phyloP scores from a whole-genome alignment of 2,329 filamentous ascomycete genomes.

The Hymenoscyphus infarciens region DNA sequence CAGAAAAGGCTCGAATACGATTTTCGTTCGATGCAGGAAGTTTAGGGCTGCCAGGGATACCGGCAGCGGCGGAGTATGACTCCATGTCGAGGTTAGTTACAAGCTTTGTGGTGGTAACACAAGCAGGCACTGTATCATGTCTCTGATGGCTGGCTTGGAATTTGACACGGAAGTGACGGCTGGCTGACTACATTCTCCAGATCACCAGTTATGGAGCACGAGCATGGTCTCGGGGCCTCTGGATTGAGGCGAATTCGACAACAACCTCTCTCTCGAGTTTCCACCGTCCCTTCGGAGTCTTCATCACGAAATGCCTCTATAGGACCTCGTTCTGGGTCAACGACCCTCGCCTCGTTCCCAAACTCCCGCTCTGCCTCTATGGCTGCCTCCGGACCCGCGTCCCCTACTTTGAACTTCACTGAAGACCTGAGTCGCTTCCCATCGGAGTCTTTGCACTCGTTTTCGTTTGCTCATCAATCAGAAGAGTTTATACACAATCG shows the following conservation, averaged over 20 bases:
- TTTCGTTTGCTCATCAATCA: slow-evolving; percentile 94
- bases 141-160: slow-evolving; percentile 17
- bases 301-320: slow-evolving; percentile 59
- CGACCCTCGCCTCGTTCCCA: slow-evolving; percentile 55
- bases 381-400: slow-evolving; percentile 55
- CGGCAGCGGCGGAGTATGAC: slow-evolving; percentile 58
- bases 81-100: slow-evolving; percentile 66
- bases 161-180: not conserved
- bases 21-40: slow-evolving; percentile 73
- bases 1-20: slow-evolving; percentile 60
- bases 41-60: not conserved
- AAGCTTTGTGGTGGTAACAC: not conserved
- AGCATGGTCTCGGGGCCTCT: slow-evolving; percentile 79
- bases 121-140: slow-evolving; percentile 20
- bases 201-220: slow-evolving; percentile 82
- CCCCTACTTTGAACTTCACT: slow-evolving; percentile 66
- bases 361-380: slow-evolving; percentile 37
- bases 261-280: slow-evolving; percentile 63
- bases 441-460: slow-evolving; percentile 93
- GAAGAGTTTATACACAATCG: slow-evolving; percentile 88
- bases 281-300: slow-evolving; percentile 60
- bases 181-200: slow-evolving; percentile 44
- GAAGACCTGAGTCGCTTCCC: slow-evolving; percentile 93
- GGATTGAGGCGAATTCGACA: slow-evolving; percentile 93
- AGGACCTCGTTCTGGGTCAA: slow-evolving; percentile 64